Evolutionary conservation across 805 yeast genomes (phyloP).

Genomic region (Pichia kluyveri): DNA sequence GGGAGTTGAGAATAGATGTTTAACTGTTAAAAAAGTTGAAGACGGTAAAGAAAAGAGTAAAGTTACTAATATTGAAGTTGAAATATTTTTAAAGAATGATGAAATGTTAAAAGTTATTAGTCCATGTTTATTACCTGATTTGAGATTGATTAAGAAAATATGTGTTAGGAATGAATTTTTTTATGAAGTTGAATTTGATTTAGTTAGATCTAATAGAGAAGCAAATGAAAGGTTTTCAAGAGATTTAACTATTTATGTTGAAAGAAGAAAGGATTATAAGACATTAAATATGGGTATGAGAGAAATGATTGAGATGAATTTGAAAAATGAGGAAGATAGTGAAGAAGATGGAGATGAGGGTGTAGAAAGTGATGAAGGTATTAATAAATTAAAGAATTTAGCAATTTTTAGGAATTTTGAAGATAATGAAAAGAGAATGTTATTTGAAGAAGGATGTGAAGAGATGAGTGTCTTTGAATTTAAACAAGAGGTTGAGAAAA

Average conservation of each 20-base stretch:
- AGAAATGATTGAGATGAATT: slow-evolving; percentile 7
- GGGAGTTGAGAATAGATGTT: slow-evolving; percentile 70
- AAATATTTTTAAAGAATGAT: slow-evolving; percentile 30
- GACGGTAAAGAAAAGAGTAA: slow-evolving; percentile 28
- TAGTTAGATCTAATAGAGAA: slow-evolving; percentile 31
- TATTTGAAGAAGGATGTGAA: slow-evolving; percentile 6
- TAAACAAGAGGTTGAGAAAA: slow-evolving; percentile 39
- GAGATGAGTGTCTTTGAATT: slow-evolving; percentile 39
- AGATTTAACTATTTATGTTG: slow-evolving; percentile 42
- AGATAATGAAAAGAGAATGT: slow-evolving; percentile 14
- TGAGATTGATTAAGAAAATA: slow-evolving; percentile 40
- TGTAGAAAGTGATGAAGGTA: neutral
- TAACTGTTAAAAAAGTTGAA: slow-evolving; percentile 65
- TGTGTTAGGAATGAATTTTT: slow-evolving; percentile 35
- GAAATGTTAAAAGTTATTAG: slow-evolving; percentile 28
- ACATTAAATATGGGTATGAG: slow-evolving; percentile 16
- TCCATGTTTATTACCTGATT: slow-evolving; percentile 65
- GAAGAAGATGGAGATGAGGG: neutral
- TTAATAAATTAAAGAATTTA: slow-evolving; percentile 12
- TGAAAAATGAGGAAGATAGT: neutral
- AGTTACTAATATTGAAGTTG: slow-evolving; percentile 41
- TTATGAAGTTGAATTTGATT: slow-evolving; percentile 36
- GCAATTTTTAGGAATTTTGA: slow-evolving; percentile 16
- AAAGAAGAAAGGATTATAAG: slow-evolving; percentile 35
- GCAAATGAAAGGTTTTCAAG: slow-evolving; percentile 30